These are phyloP conservation scores for Ganoderma lingzhi DNA, from an alignment of 1,284 basidiomycete genomes.

Conservation along the genomic window DNA sequence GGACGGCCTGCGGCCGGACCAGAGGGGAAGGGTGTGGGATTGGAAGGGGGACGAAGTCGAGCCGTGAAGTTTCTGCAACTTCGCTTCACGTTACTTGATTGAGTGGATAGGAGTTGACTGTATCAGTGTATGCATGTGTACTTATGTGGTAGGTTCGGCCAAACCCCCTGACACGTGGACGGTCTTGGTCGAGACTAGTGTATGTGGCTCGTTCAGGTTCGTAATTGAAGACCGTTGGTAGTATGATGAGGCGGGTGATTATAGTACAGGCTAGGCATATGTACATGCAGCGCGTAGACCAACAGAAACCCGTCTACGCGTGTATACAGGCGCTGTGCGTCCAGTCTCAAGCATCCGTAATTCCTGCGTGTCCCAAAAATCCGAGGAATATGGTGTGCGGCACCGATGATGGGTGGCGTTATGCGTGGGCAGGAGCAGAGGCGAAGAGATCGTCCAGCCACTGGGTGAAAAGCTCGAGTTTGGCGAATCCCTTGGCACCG, in stretches of 20 bases:
- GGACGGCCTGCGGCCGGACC: slow-evolving; percentile 50
- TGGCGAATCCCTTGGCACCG: slow-evolving; percentile 54
- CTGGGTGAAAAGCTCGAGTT: slow-evolving; percentile 51
- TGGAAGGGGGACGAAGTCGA: slow-evolving; percentile 65
- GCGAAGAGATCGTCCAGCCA: slow-evolving; percentile 44
- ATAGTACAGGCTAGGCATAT: neutral
- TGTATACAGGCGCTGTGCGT: neutral
- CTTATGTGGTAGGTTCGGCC: no score
- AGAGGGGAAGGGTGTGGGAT: slow-evolving; percentile 75
- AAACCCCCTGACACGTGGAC: no score
- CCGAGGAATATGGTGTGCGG: neutral
- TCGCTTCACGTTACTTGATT: neutral
- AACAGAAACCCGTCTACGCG: neutral
- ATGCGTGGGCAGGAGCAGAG: slow-evolving; percentile 16
- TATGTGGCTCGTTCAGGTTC: neutral
- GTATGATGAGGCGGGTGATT: neutral
- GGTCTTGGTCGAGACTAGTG: no score
- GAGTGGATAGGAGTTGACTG: neutral
- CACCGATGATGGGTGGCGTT: neutral
- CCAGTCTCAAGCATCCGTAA: neutral
- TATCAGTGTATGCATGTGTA: neutral
- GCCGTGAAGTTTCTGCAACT: slow-evolving; percentile 27
- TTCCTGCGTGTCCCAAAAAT: neutral
- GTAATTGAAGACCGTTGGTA: neutral
- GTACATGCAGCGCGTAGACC: neutral